Evolutionary conservation across 1,284 basidiomycete species (phyloP).

Genomic region (Phlebopus sp.): DNA sequence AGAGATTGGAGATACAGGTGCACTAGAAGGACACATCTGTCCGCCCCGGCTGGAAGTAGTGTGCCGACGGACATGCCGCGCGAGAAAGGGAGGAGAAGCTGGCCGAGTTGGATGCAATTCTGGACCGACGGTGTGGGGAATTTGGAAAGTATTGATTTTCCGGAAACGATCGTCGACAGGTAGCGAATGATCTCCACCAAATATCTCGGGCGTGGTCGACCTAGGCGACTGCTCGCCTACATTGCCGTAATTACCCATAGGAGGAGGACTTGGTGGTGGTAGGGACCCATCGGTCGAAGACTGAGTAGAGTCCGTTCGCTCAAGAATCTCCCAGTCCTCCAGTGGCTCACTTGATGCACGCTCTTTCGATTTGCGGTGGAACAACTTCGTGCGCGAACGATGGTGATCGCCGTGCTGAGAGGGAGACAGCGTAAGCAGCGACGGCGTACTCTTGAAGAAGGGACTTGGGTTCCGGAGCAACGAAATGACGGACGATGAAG

Average conservation of each 20-base stretch:
- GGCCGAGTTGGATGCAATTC: constrained; percentile 19
- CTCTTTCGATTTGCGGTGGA: constrained; percentile 34
- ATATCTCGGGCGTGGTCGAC: constrained; percentile 12
- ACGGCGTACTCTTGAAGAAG: constrained; percentile 35
- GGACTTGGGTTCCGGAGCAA: constrained; percentile 33
- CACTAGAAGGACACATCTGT: constrained; percentile 30
- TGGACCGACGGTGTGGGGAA: constrained; percentile 15
- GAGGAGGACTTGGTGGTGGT: constrained; percentile 20
- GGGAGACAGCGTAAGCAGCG: constrained; percentile 28
- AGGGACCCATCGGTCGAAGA: constrained; percentile 25
- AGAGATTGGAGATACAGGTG: constrained; percentile 33
- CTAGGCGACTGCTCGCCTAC: constrained; percentile 13
- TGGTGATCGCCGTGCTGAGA: constrained; percentile 32
- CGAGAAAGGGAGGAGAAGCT: constrained; percentile 31
- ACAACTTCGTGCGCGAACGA: constrained; percentile 30
- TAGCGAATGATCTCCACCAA: constrained; percentile 14
- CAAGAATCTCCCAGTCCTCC: constrained; percentile 33
- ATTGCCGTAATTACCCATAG: constrained; percentile 19
- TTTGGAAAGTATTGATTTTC: constrained; percentile 26
- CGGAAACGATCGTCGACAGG: constrained; percentile 15
- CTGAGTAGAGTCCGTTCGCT: constrained; percentile 24
- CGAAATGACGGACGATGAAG: constrained; percentile 34
- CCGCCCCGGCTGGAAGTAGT: constrained; percentile 32
- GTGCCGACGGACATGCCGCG: constrained; percentile 33
- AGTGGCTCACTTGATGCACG: constrained; percentile 32